Evolutionary conservation across 2,329 filamentous ascomycete species (phyloP), one percentile per base, ranked within the genome.

Genomic region (Trichoderma koningiopsis): DNA sequence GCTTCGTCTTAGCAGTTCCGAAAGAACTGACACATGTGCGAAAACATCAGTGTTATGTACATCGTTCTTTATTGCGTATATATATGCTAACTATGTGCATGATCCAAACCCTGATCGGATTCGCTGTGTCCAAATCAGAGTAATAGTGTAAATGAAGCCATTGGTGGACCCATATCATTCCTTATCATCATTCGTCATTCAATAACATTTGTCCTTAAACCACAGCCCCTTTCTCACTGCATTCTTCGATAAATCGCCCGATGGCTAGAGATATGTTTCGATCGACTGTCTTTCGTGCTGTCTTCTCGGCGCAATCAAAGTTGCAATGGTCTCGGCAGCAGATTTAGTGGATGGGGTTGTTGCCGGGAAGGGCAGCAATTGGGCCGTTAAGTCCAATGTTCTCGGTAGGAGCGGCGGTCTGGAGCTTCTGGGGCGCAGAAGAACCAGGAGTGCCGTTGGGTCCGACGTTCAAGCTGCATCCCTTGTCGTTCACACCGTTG

Each of bases 381-480:
- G 74, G 73, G 1, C 73, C 74, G 13, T 70, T 72, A 29, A 73
- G 64, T 13, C 76, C 76, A 33, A 77, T 72, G 14, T 76, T 72
- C 72, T 77, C 75, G 0, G 33, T 60, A 5, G 75, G 75, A 13
- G 75, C 68, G 11, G 69, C 19, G 27, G 71, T 70, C 71, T 76
- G 66, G 4, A 72, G 29, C 19, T 56, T 29, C 64, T 74, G 74
- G 6, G n/a, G 47, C 40, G 60, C 63, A 27, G 75, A 62, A 16
- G 62, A 47, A 5, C 75, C 76, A 0, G 74, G 73, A 19, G 43
- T 53, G 19, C 75, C 74, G 37, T 74, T 62, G 16, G 72, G 66
- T 8, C 73, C 73, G 19, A 76, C 72, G 53, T 75, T 76, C 57
- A 77, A 68, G 59, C 73, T 76, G 70, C 75, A 77, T 14, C 56